These are phyloP conservation scores for Beauveria bassiana DNA, from an alignment of 2,329 filamentous ascomycete genomes.

Conservation along the genomic window DNA sequence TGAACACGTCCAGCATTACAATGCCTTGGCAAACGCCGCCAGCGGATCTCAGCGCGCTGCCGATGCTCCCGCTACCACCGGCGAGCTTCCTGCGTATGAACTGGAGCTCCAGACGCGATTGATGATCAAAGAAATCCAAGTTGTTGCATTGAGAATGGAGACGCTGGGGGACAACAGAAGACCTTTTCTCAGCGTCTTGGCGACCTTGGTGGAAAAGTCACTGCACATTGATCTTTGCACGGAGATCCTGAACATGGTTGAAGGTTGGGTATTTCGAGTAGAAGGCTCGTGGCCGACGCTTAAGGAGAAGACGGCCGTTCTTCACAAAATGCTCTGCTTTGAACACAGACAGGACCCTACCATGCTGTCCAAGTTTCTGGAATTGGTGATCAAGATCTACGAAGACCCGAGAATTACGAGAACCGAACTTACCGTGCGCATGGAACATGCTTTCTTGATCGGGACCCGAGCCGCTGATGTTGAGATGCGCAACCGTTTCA, in stretches of 20 bases:
- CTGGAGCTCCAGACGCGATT: conserved; percentile 82
- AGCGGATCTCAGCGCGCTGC: conserved; percentile 36
- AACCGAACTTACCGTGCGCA: conserved; percentile 89
- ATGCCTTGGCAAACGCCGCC: conserved; percentile 46
- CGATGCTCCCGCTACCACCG: conserved; percentile 44
- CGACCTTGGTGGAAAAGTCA: conserved; percentile 91
- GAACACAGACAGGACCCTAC: conserved; percentile 77
- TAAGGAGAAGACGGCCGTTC: conserved; percentile 96
- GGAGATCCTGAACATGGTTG: conserved; percentile 89
- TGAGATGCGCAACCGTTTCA: conserved; percentile 93
- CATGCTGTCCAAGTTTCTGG: conserved; percentile 85
- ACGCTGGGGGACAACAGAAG: conserved; percentile 82
- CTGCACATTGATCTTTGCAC: conserved; percentile 79
- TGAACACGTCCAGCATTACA: conserved; percentile 79
- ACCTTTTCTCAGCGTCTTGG: conserved; percentile 90
- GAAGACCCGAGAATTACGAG: conserved; percentile 93
- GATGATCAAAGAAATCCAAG: conserved; percentile 91
- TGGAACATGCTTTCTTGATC: conserved; percentile 97
- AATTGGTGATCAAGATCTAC: conserved; percentile 95
- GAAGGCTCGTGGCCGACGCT: conserved; percentile 93
- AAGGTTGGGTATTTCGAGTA: conserved; percentile 91
- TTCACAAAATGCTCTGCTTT: conserved; percentile 98
- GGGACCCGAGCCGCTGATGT: conserved; percentile 89
- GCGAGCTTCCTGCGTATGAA: conserved; percentile 64
- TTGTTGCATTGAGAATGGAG: conserved; percentile 87